Conservation (phyloP, 495 filamentous ascomycete species). For the Aspergillus cristatus region DNA sequence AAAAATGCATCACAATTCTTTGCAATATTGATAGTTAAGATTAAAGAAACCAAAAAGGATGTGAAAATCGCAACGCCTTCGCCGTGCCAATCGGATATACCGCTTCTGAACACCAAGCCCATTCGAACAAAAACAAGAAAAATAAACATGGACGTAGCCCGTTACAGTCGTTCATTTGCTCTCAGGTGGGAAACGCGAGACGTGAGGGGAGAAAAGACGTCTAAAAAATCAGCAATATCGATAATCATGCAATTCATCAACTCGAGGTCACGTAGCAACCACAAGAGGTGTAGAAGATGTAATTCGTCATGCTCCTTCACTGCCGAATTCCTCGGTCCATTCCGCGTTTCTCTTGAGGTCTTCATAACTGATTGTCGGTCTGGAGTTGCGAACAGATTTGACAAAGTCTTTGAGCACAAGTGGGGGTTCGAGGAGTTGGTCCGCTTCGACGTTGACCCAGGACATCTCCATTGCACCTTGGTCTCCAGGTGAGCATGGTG, state of each 20-base stretch:
- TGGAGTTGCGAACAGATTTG: slow-evolving; percentile 75
- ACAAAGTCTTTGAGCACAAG: slow-evolving; percentile 88
- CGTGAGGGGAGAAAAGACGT: slow-evolving; percentile 5
- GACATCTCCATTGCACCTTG: slow-evolving; percentile 78
- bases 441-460: slow-evolving; percentile 79
- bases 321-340: slow-evolving; percentile 96
- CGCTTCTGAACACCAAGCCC: slow-evolving; percentile 25
- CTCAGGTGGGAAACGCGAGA: neutral
- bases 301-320: slow-evolving; percentile 58
- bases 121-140: slow-evolving; percentile 1
- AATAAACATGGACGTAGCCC: neutral
- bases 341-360: slow-evolving; percentile 80
- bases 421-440: slow-evolving; percentile 75
- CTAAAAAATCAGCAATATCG: slow-evolving; percentile 2
- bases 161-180: neutral
- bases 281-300: neutral
- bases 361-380: slow-evolving; percentile 80
- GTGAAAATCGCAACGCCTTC: slow-evolving; percentile 21
- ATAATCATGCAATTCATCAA: neutral
- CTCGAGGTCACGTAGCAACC: neutral
- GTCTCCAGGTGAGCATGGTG: slow-evolving; percentile 92
- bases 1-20: no score
- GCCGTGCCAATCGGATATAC: slow-evolving; percentile 23
- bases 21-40: neutral
- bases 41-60: neutral